Percentiles rank a stretch among this genome's conserved stretches.
Conservation (phyloP, 176 grass and related monocot genomes). For the Oryza punctata region DNA sequence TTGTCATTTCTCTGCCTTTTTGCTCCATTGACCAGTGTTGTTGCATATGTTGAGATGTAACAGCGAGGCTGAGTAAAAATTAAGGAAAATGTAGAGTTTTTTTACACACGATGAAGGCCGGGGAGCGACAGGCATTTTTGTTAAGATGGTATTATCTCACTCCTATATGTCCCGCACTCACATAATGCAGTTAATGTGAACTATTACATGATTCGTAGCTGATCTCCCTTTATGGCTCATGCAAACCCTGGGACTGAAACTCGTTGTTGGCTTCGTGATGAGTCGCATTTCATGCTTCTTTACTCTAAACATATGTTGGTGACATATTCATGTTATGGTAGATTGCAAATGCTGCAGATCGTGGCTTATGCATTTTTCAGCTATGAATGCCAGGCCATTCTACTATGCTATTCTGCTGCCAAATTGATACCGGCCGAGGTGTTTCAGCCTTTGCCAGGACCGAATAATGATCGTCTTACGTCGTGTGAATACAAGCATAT, state of each 20-base stretch:
- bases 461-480: no score
- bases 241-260: background rate
- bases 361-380: background rate
- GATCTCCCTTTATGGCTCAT: background rate
- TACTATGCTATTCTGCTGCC: no score
- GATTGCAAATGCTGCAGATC: background rate
- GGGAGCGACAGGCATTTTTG: conserved; percentile 39
- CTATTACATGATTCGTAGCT: background rate
- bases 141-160: background rate
- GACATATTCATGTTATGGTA: background rate
- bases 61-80: conserved; percentile 10
- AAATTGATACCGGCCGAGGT: no score
- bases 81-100: background rate
- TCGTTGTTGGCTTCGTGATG: background rate
- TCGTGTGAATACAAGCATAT: no score
- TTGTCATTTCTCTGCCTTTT: background rate
- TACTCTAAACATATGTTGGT: background rate
- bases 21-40: background rate
- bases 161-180: background rate
- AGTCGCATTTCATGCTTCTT: background rate
- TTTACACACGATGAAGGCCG: conserved; percentile 12
- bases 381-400: background rate
- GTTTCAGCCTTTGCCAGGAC: no score
- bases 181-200: background rate
- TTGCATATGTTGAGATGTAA: conserved; percentile 27